Evolutionary conservation across 106 monocot species (phyloP).

Genomic region (Amphibolis antarctica): DNA sequence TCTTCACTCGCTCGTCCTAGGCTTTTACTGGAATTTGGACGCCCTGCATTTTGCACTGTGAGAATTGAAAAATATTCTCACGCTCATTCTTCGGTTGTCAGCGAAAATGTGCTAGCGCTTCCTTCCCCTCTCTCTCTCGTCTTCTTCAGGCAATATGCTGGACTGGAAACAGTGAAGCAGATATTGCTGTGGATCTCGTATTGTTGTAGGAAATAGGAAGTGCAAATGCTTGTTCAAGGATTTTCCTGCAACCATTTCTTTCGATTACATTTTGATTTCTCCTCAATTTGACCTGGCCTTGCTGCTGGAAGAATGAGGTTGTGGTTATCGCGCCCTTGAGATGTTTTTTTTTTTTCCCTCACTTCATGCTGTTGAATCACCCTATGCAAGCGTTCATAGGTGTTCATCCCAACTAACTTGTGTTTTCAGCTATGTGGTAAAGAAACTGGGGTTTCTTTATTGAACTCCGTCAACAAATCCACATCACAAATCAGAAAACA

Average conservation of each 20-base stretch:
- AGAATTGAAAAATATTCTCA: too few relatives aligned
- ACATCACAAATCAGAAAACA: slow-evolving; percentile 63
- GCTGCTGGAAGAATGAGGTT: not conserved
- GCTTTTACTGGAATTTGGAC: too few relatives aligned
- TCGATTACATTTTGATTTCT: not conserved
- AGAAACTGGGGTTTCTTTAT: slow-evolving; percentile 2
- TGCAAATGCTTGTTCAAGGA: too few relatives aligned
- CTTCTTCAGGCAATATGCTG: too few relatives aligned
- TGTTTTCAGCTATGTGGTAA: slow-evolving; percentile 5
- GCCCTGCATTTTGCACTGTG: too few relatives aligned
- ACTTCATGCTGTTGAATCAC: not conserved
- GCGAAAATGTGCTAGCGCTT: too few relatives aligned
- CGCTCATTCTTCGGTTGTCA: too few relatives aligned
- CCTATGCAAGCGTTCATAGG: not conserved
- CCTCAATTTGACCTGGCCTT: not conserved
- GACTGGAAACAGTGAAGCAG: too few relatives aligned
- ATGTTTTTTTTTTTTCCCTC: not conserved
- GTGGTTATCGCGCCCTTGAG: not conserved
- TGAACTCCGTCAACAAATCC: slow-evolving; percentile 41
- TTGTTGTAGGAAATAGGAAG: too few relatives aligned
- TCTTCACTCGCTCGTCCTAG: too few relatives aligned
- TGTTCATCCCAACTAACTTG: not conserved
- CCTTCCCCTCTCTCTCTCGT: too few relatives aligned
- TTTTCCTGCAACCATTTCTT: not conserved
- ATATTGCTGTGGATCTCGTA: too few relatives aligned